phyloP scores from a whole-genome alignment of 352 stramenopile genomes.

The Phytophthora crassamura region DNA sequence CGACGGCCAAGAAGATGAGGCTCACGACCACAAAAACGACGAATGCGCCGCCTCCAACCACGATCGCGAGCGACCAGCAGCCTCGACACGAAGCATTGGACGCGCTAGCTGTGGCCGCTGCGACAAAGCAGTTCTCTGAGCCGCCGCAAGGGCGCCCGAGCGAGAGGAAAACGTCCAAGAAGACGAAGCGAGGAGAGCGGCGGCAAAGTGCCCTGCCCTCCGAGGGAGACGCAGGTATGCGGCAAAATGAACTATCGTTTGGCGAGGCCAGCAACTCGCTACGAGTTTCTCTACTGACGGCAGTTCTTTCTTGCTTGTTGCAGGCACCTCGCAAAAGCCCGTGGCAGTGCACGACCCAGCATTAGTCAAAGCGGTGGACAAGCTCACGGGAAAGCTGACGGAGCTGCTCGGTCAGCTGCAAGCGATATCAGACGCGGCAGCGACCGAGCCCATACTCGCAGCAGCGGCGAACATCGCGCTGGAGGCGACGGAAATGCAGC shows the following conservation, averaged over 20 bases:
- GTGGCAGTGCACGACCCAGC: constrained; percentile 65
- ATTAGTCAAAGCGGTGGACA: constrained; percentile 67
- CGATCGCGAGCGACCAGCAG: not conserved
- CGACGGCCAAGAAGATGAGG: constrained; percentile 46
- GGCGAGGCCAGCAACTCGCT: not conserved
- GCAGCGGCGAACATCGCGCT: constrained; percentile 45
- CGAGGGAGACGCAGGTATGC: constrained; percentile 9
- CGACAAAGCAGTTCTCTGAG: constrained; percentile 8
- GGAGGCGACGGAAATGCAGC: constrained; percentile 59
- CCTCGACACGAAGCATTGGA: constrained; percentile 30
- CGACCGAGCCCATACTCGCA: constrained; percentile 34
- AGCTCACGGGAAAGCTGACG: constrained; percentile 57
- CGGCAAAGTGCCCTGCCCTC: constrained; percentile 7
- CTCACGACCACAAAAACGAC: constrained; percentile 8
- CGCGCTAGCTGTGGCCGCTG: constrained; percentile 29
- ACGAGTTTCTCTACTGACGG: constrained; percentile 2
- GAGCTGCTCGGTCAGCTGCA: constrained; percentile 41
- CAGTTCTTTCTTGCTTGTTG: not conserved
- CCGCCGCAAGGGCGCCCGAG: not conserved
- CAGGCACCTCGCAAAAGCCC: constrained; percentile 16
- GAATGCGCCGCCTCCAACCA: not conserved
- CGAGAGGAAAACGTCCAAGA: constrained; percentile 26
- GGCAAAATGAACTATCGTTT: not conserved
- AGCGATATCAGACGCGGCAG: constrained; percentile 28
- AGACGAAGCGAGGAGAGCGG: constrained; percentile 20